Evolutionary conservation across 352 stramenopile species (phyloP).

Genomic region (Globisporangium apiculatum): DNA sequence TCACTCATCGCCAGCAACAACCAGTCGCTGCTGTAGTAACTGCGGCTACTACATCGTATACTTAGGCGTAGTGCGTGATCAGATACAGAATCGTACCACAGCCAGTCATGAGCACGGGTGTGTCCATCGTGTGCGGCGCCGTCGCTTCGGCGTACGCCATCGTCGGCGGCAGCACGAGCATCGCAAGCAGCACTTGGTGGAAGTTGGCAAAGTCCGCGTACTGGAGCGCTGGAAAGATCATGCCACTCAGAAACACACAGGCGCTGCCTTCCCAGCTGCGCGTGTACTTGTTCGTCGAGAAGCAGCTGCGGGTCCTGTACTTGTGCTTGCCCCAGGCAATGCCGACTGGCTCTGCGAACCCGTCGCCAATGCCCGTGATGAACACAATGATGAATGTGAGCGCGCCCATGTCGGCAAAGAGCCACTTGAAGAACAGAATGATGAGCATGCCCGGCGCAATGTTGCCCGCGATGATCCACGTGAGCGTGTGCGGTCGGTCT

Average conservation of each 20-base stretch:
- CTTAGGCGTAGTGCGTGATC: slow-evolving; percentile 15
- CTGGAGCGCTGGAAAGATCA: slow-evolving; percentile 54
- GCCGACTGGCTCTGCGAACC: slow-evolving; percentile 66
- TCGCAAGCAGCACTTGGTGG: slow-evolving; percentile 62
- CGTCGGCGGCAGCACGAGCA: slow-evolving; percentile 71
- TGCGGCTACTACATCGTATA: neutral
- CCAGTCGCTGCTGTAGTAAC: no score
- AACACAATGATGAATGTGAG: slow-evolving; percentile 77
- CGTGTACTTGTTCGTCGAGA: slow-evolving; percentile 80
- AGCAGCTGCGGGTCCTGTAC: slow-evolving; percentile 78
- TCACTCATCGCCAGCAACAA: slow-evolving; percentile 8
- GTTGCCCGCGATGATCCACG: slow-evolving; percentile 79
- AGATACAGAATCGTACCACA: slow-evolving; percentile 73
- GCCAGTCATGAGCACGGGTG: slow-evolving; percentile 75
- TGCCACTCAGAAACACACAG: slow-evolving; percentile 70
- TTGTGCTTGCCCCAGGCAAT: slow-evolving; percentile 81
- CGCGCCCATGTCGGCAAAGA: slow-evolving; percentile 46
- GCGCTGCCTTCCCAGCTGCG: slow-evolving; percentile 77
- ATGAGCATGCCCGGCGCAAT: slow-evolving; percentile 59
- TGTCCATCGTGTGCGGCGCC: slow-evolving; percentile 81
- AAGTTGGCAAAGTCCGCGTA: slow-evolving; percentile 74
- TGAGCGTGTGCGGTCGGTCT: slow-evolving; percentile 78
- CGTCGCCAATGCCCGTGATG: slow-evolving; percentile 75
- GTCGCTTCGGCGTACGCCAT: slow-evolving; percentile 83
- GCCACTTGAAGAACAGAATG: slow-evolving; percentile 82